Base-by-base conservation (phyloP, 345 rosid genomes). In the Syzygium grande region DNA sequence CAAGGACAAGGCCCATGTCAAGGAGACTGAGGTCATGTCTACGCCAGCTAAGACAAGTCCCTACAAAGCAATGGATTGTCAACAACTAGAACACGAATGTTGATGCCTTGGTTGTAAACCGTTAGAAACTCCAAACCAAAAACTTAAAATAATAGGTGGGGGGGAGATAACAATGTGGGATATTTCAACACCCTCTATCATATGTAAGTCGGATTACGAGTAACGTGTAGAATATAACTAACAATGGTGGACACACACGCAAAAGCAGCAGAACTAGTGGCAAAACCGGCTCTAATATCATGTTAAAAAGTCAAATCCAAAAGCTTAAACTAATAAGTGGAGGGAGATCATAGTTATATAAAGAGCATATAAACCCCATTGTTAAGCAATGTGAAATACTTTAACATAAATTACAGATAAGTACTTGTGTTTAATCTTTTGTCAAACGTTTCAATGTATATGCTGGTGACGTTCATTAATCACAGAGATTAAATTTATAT, bases 1-100 rank as follows among this genome's bases (percentile, higher is more conserved):
- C 43, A 91, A 85, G 73, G 96, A 85, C 2, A 93, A 68, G 19
- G 91, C 90, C 95, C 96, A 94, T 84, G 92, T 90, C 52, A 91
- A 38, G n/a, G 94, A 78, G 9, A 90, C 89, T 1, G 89, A 61
- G 19, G 93, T 91, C 1, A 92, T 92, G 29, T 94, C 94, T 3
- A 92, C 87, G 11, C 87, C 94, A 21, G 92, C 93, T 43, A 91
- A 54, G 9, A 92, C 88, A 7, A 94, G 87, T 22, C 86, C 87
- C 96, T 92, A 84, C 86, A 51, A 29, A 63, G 41, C 17, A 17
- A 34, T 3, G 25, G 46, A 68, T 34, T 41, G 46, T 68, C 25
- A 22, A 21, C 6, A 16, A 4, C 46, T 34, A 34, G 46, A 34
- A 17, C 10, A 10, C 25, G n/a, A 14, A 80, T n/a, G 27, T 43